Percentiles rank a stretch among this genome's conserved stretches.
phyloP scores from a whole-genome alignment of 1,284 basidiomycete genomes.

The Ustilago bromivora region DNA sequence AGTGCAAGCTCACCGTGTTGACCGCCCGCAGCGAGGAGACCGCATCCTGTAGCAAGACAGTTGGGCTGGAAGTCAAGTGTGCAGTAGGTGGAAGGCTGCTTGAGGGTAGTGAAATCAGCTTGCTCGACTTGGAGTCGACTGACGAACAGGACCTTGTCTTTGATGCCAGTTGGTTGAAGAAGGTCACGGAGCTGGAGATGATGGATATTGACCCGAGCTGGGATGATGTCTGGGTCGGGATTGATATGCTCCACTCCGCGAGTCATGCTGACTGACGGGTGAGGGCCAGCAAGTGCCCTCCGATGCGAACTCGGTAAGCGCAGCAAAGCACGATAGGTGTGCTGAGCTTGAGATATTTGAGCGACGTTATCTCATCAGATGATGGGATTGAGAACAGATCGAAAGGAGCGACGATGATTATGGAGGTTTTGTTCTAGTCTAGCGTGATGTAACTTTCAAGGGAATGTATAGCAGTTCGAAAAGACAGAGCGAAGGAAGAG shows the following conservation, averaged over 20 bases:
- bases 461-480: too few species aligned
- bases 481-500: too few species aligned
- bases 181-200: constrained; percentile 60
- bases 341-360: neutral
- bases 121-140: constrained; percentile 53
- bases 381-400: neutral
- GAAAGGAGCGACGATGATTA: too few species aligned
- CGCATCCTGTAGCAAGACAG: constrained; percentile 72
- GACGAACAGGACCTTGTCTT: constrained; percentile 55
- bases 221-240: constrained; percentile 38
- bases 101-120: constrained; percentile 49
- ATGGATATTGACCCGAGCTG: constrained; percentile 54
- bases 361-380: neutral
- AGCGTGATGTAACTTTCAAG: too few species aligned
- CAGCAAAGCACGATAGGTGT: neutral
- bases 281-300: neutral
- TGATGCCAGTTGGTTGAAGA: constrained; percentile 40
- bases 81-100: constrained; percentile 73
- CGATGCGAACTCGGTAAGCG: too few species aligned
- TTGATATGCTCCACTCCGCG: constrained; percentile 28
- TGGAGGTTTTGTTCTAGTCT: too few species aligned
- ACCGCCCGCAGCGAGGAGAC: constrained; percentile 83
- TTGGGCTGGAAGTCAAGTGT: constrained; percentile 80
- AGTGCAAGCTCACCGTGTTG: constrained; percentile 83
- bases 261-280: constrained; percentile 21